These are phyloP conservation scores for Leptographium lundbergii DNA, from an alignment of 2,329 filamentous ascomycete species.

Conservation along the genomic window DNA sequence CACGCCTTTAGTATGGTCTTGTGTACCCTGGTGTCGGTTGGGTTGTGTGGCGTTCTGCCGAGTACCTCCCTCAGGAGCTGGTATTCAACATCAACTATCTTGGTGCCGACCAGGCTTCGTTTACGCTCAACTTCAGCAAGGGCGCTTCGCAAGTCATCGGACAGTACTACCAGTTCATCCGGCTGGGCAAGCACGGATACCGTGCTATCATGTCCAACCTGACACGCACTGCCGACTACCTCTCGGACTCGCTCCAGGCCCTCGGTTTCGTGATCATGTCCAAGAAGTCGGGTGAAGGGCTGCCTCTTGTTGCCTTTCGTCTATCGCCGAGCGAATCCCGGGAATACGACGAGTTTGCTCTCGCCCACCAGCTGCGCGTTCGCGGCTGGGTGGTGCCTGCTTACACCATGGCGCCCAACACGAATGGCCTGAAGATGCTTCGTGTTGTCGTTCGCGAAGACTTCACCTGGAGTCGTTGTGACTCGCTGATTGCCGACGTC, in stretches of 20 bases:
- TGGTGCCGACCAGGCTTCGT: constrained; percentile 86
- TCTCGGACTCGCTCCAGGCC: constrained; percentile 57
- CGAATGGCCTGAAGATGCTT: constrained; percentile 75
- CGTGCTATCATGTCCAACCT: constrained; percentile 88
- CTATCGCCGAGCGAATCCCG: constrained; percentile 48
- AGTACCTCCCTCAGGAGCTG: constrained; percentile 77
- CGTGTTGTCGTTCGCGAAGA: constrained; percentile 88
- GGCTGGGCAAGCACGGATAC: constrained; percentile 86
- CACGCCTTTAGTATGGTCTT: constrained; percentile 30
- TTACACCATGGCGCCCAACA: constrained; percentile 93
- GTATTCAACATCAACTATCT: constrained; percentile 99
- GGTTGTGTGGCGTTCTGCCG: constrained; percentile 76
- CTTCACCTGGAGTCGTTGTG: constrained; percentile 72
- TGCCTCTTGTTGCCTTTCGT: constrained; percentile 85
- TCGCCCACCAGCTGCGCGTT: constrained; percentile 75
- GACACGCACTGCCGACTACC: constrained; percentile 79
- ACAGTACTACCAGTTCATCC: constrained; percentile 95
- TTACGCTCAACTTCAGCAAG: constrained; percentile 96
- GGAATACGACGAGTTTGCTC: constrained; percentile 60
- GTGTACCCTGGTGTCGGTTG: constrained; percentile 90
- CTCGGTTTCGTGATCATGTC: constrained; percentile 85
- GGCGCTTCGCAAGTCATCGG: constrained; percentile 89
- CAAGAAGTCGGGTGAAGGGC: constrained; percentile 59
- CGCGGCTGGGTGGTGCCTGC: constrained; percentile 90
- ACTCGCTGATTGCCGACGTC: constrained; percentile 66